Evolutionary conservation across 2,329 filamentous ascomycete species (phyloP).

Genomic region (Ascochyta lentis): DNA sequence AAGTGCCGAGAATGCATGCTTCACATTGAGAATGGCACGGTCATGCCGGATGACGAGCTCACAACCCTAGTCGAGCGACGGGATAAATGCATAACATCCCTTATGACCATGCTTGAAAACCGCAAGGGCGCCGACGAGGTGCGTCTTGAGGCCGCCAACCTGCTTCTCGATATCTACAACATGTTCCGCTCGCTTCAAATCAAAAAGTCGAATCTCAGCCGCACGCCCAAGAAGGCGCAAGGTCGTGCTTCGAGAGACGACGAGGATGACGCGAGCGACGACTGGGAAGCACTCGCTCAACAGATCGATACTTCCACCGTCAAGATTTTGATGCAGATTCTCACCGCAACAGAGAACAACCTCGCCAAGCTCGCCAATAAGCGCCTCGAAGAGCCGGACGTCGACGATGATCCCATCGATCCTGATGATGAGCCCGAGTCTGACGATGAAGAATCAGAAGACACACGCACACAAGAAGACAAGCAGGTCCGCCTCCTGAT

Average conservation of each 20-base stretch:
- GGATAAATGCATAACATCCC: conserved; percentile 58
- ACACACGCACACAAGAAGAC: conserved; percentile 54
- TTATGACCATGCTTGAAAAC: conserved; percentile 58
- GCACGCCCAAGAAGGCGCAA: conserved; percentile 42
- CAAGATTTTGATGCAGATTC: conserved; percentile 74
- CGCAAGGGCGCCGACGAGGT: conserved; percentile 76
- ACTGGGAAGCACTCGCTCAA: conserved; percentile 67
- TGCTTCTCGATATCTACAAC: conserved; percentile 81
- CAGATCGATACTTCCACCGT: conserved; percentile 70
- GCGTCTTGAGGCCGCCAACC: conserved; percentile 75
- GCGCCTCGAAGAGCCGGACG: conserved; percentile 54
- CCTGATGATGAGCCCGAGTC: conserved; percentile 68
- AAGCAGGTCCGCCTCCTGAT: conserved; percentile 71
- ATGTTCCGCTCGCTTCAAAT: conserved; percentile 77
- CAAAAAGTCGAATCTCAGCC: conserved; percentile 39
- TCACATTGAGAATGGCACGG: conserved; percentile 44
- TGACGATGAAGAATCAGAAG: conserved; percentile 61
- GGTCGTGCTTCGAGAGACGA: conserved; percentile 17
- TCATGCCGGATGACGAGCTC: conserved; percentile 65
- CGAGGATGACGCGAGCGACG: conserved; percentile 50
- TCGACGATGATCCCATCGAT: conserved; percentile 76
- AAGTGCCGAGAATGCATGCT: conserved; percentile 66
- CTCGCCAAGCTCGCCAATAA: conserved; percentile 53
- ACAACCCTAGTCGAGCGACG: conserved; percentile 61
- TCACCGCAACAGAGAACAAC: conserved; percentile 76